Evolutionary conservation across 2,329 filamentous ascomycete genomes (phyloP).

Genomic region (Didymella exigua): DNA sequence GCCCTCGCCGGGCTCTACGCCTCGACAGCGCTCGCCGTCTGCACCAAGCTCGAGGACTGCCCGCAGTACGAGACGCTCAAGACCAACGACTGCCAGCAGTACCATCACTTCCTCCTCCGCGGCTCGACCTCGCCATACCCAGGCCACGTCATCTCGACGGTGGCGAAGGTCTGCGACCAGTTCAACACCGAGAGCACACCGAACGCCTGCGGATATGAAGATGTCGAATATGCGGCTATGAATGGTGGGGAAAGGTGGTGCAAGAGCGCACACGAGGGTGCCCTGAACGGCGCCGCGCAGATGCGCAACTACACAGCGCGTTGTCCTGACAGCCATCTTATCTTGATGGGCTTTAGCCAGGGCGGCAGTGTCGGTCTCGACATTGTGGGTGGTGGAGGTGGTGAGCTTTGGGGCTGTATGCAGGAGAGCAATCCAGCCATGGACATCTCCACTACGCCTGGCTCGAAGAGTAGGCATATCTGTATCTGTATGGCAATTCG

Average conservation of each 20-base stretch:
- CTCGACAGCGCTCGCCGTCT: conserved; percentile 26
- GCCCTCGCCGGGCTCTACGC: conserved; percentile 27
- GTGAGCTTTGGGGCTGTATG: conserved; percentile 31
- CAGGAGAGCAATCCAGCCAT: conserved; percentile 31
- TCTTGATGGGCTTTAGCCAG: conserved; percentile 38
- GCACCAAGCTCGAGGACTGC: conserved; percentile 37
- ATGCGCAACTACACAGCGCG: conserved; percentile 36
- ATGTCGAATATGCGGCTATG: conserved; percentile 34
- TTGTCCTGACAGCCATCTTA: conserved; percentile 36
- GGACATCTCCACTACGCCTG: conserved; percentile 27
- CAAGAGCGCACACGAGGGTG: conserved; percentile 34
- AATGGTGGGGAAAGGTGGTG: conserved; percentile 35
- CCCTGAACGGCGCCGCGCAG: conserved; percentile 31
- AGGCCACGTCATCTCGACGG: conserved; percentile 35
- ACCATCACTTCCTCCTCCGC: conserved; percentile 34
- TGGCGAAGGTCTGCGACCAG: conserved; percentile 33
- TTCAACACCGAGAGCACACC: conserved; percentile 31
- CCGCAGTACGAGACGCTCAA: conserved; percentile 31
- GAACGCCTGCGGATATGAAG: conserved; percentile 35
- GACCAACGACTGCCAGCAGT: conserved; percentile 32
- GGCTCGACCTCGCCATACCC: conserved; percentile 37
- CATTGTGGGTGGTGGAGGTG: conserved; percentile 34
- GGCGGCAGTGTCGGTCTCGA: conserved; percentile 35
- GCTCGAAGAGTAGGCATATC: conserved; percentile 25
- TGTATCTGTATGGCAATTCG: neutral